Evolutionary conservation across 208 protist genomes (phyloP).

Genomic region (Giardia duodenalis): DNA sequence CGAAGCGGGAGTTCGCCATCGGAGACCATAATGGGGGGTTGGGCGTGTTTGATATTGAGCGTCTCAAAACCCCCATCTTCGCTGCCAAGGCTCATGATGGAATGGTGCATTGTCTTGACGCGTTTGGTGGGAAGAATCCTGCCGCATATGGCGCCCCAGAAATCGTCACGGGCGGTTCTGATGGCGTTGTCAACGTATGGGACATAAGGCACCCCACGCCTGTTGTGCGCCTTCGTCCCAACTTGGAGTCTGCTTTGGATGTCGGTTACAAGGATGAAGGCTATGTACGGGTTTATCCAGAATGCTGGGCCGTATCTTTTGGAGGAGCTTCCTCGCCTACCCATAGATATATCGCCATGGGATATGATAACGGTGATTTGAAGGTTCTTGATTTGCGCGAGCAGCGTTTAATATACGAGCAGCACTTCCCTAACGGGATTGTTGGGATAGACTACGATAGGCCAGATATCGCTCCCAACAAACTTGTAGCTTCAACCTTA

Average conservation of each 20-base stretch:
- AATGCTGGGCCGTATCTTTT: constrained; percentile 15
- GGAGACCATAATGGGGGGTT: constrained; percentile 19
- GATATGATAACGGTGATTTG: constrained; percentile 21
- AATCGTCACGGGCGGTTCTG: background rate
- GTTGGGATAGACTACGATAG: constrained; percentile 1
- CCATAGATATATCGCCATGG: background rate
- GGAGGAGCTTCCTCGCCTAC: background rate
- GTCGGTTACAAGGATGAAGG: background rate
- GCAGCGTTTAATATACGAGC: background rate
- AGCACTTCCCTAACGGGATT: constrained; percentile 25
- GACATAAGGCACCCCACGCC: background rate
- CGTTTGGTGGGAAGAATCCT: constrained; percentile 11
- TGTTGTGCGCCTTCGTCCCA: background rate
- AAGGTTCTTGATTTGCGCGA: constrained; percentile 10
- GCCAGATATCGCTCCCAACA: constrained; percentile 8
- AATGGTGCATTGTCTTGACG: constrained; percentile 23
- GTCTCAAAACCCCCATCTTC: background rate
- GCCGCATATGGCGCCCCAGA: background rate
- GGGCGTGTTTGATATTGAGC: constrained; percentile 16
- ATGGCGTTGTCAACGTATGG: constrained; percentile 25
- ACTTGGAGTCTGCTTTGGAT: background rate
- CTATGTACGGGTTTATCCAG: background rate
- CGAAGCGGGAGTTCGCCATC: background rate
- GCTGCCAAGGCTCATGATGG: background rate
- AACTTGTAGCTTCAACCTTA: background rate